These are phyloP conservation scores for Saccharomycopsis fermentans DNA, from an alignment of 805 yeast genomes.

Conservation along the genomic window DNA sequence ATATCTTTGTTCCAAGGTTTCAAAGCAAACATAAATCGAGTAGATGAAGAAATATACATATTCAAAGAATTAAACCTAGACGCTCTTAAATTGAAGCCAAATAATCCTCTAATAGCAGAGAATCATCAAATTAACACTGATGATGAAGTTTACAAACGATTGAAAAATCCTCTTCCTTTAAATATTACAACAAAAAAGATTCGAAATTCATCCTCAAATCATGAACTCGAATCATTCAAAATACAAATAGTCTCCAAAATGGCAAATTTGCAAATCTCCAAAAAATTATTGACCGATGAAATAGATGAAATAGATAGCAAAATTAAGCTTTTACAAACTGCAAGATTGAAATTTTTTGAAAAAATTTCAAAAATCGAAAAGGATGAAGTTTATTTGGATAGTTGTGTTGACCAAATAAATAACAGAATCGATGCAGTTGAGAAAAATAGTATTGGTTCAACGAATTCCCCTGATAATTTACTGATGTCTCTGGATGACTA, in stretches of 20 bases:
- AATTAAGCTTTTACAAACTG: constrained; percentile 39
- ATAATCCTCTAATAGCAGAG: constrained; percentile 10
- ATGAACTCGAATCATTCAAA: constrained; percentile 29
- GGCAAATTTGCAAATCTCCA: constrained; percentile 50
- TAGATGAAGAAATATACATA: constrained; percentile 30
- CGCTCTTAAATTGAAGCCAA: constrained; percentile 6
- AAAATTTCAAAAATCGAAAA: constrained; percentile 51
- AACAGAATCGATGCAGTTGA: constrained; percentile 29
- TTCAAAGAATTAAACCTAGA: constrained; percentile 17
- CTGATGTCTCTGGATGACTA: background rate
- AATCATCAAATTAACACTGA: constrained; percentile 19
- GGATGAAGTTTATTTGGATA: constrained; percentile 47
- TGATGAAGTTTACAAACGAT: constrained; percentile 18
- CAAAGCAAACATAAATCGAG: constrained; percentile 44
- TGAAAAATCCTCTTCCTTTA: constrained; percentile 26
- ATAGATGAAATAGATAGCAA: constrained; percentile 53
- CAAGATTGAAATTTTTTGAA: constrained; percentile 46
- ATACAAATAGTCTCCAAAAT: constrained; percentile 35
- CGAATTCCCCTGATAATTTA: background rate
- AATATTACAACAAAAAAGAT: constrained; percentile 35
- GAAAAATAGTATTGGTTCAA: background rate
- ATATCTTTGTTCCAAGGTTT: constrained; percentile 65
- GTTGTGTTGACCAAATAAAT: constrained; percentile 34
- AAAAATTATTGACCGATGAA: constrained; percentile 54
- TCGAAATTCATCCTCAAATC: constrained; percentile 32